These are phyloP conservation scores for Moringa oleifera DNA, from an alignment of 345 rosid species.

Conservation along the genomic window DNA sequence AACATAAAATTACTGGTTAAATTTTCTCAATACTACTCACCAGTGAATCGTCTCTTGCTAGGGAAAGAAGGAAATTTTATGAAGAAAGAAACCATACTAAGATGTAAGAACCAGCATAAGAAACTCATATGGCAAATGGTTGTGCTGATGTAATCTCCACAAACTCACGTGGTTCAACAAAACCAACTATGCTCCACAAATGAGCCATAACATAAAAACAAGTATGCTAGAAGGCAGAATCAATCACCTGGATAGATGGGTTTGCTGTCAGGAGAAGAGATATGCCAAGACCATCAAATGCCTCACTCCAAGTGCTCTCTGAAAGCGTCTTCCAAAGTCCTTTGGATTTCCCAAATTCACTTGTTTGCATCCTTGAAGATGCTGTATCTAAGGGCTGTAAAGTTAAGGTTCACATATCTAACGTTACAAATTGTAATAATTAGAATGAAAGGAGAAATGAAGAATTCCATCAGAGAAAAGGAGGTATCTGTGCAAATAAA, in stretches of 20 bases:
- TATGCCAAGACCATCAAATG: constrained; percentile 89
- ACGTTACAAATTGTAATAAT: not conserved
- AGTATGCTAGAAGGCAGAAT: not conserved
- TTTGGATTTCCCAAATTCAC: constrained; percentile 88
- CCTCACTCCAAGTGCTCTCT: constrained; percentile 60
- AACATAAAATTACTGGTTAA: constrained; percentile 11
- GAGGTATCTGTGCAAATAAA: not conserved
- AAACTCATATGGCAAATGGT: not conserved
- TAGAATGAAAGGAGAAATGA: not conserved
- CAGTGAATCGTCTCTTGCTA: no score
- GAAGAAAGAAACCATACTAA: not conserved
- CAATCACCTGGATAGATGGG: constrained; percentile 84
- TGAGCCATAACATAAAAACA: not conserved
- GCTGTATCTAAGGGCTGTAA: constrained; percentile 95
- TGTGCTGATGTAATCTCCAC: not conserved
- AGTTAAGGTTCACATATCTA: constrained; percentile 1
- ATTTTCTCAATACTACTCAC: no score
- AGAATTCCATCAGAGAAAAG: not conserved
- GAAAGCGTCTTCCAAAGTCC: constrained; percentile 83
- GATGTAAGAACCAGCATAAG: not conserved
- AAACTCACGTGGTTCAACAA: not conserved
- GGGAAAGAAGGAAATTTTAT: no score
- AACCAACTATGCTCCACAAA: not conserved
- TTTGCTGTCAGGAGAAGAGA: constrained; percentile 88
- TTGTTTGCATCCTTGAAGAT: constrained; percentile 94